phyloP scores from a whole-genome alignment of 345 rosid genomes.

The Chamaenerion angustifolium region DNA sequence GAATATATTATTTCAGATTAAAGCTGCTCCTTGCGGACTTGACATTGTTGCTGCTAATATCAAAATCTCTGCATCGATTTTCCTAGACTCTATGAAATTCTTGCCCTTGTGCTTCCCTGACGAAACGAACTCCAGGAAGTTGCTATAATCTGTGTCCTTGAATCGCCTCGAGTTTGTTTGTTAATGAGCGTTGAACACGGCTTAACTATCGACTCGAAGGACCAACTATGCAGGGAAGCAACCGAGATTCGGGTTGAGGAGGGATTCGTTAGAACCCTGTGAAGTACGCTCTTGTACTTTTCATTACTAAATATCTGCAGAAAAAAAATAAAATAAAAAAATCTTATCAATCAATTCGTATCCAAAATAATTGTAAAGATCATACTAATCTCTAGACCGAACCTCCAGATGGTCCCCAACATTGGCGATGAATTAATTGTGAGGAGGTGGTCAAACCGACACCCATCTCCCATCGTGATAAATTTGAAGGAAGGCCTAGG shows the following conservation, averaged over 20 bases:
- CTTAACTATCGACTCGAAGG: constrained; percentile 10
- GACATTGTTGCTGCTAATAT: no score
- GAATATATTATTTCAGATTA: no score
- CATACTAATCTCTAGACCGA: neutral
- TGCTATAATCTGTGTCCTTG: constrained; percentile 21
- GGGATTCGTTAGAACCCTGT: constrained; percentile 20
- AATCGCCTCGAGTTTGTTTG: constrained; percentile 17
- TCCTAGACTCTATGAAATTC: constrained; percentile 20
- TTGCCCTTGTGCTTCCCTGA: constrained; percentile 15
- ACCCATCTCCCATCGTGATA: constrained; percentile 22
- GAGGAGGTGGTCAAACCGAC: constrained; percentile 14
- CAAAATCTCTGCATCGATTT: neutral
- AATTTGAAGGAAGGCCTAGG: constrained; percentile 27
- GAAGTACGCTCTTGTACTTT: constrained; percentile 25
- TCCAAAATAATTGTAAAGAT: no score
- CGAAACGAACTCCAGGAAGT: constrained; percentile 15
- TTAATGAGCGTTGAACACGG: constrained; percentile 17
- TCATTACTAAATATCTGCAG: constrained; percentile 31
- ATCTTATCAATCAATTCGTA: no score
- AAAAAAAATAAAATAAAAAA: neutral
- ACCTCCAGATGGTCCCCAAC: constrained; percentile 37
- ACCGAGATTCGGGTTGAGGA: constrained; percentile 16
- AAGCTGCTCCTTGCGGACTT: no score
- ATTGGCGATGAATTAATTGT: constrained; percentile 20
- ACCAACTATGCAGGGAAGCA: constrained; percentile 25